Evolutionary conservation across 208 protist species (phyloP).

Genomic region (Crithidia fasciculata): DNA sequence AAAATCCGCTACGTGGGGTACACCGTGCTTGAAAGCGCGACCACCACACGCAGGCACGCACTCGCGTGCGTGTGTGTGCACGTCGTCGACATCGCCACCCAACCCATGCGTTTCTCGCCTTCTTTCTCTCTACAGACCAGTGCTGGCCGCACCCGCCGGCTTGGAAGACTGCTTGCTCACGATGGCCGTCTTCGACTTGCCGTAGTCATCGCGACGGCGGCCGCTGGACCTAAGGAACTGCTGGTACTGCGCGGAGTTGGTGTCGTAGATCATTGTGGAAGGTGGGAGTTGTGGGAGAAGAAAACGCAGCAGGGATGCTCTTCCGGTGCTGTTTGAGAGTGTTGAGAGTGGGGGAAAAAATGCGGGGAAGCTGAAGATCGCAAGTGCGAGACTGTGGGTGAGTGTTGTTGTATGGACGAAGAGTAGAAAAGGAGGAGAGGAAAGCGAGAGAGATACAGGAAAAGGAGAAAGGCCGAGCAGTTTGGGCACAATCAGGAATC

Average conservation of each 20-base stretch:
- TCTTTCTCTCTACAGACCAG: constrained; percentile 71
- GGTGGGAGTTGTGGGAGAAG: neutral
- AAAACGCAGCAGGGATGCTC: neutral
- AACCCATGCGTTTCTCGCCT: neutral
- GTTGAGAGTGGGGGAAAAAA: neutral
- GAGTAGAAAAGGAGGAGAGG: constrained; percentile 7
- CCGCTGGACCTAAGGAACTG: constrained; percentile 94
- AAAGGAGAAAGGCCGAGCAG: neutral
- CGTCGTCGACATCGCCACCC: no score
- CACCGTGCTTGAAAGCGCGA: no score
- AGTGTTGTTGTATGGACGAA: neutral
- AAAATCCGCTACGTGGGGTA: no score
- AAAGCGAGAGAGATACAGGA: constrained; percentile 7
- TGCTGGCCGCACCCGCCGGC: constrained; percentile 87
- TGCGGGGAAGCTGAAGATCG: no score
- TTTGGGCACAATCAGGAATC: no score
- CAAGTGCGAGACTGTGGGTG: neutral
- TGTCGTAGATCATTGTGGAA: constrained; percentile 92
- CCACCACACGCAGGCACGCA: no score
- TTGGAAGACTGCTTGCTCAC: constrained; percentile 84
- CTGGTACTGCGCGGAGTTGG: constrained; percentile 91
- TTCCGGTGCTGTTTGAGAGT: neutral
- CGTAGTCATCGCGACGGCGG: constrained; percentile 91
- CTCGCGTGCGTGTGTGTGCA: no score
- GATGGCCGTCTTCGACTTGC: constrained; percentile 61